Conservation (phyloP, 352 stramenopile genomes). For the Elongisporangium undulatum region DNA sequence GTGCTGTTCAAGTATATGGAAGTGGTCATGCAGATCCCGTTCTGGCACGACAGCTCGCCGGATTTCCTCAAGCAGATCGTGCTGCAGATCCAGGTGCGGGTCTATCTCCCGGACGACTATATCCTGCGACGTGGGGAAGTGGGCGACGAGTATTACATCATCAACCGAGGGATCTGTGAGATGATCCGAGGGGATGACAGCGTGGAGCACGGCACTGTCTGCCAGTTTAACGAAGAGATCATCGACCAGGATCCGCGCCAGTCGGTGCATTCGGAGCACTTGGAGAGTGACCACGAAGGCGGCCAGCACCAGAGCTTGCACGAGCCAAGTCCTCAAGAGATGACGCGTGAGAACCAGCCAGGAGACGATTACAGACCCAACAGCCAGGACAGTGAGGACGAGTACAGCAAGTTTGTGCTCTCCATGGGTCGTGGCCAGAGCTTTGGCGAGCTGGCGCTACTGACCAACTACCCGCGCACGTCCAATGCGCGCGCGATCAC, state of each 20-base stretch:
- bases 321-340: too few species aligned
- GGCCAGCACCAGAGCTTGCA: too few species aligned
- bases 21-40: constrained; percentile 51
- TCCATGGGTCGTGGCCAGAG: constrained; percentile 23
- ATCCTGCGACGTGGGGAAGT: constrained; percentile 59
- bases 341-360: too few species aligned
- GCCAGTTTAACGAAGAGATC: neutral
- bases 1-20: constrained; percentile 76
- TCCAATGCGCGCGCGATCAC: constrained; percentile 32
- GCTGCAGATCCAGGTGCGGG: constrained; percentile 42
- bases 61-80: constrained; percentile 74
- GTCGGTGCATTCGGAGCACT: too few species aligned
- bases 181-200: constrained; percentile 16
- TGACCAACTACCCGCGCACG: constrained; percentile 41
- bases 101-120: constrained; percentile 76
- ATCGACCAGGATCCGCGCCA: too few species aligned
- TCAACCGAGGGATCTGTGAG: constrained; percentile 59
- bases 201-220: constrained; percentile 19
- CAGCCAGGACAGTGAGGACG: neutral
- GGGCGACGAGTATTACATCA: constrained; percentile 62
- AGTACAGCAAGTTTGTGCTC: neutral
- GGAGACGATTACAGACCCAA: too few species aligned
- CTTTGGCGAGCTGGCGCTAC: constrained; percentile 44
- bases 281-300: too few species aligned
- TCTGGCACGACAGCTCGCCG: constrained; percentile 44